Conservation (phyloP, 2,329 filamentous ascomycete species). For the Penicillium digitatum region DNA sequence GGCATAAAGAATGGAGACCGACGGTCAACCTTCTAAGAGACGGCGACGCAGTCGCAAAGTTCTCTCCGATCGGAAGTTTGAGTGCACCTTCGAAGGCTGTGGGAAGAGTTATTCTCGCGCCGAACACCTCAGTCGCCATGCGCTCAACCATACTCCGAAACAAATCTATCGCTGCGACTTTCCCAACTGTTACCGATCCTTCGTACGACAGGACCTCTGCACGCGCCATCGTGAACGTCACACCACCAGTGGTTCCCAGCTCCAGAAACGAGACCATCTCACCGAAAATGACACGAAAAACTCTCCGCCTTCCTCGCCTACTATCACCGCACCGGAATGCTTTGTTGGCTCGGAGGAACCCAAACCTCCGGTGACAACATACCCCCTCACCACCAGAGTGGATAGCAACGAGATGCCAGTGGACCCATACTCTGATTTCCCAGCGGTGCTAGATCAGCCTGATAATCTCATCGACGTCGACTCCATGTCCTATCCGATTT, state of each 20-base stretch:
- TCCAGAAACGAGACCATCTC: constrained; percentile 49
- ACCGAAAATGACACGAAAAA: constrained; percentile 21
- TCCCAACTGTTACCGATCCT: constrained; percentile 81
- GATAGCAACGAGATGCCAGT: constrained; percentile 17
- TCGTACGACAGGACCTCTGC: constrained; percentile 89
- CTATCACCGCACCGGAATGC: constrained; percentile 21
- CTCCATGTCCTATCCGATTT: constrained; percentile 65
- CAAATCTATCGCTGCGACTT: constrained; percentile 93
- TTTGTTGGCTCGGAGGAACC: constrained; percentile 13
- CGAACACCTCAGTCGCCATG: constrained; percentile 92
- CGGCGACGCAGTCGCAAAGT: constrained; percentile 46
- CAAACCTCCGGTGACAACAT: constrained; percentile 18
- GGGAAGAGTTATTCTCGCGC: constrained; percentile 95
- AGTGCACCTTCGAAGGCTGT: constrained; percentile 80
- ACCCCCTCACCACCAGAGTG: constrained; percentile 19
- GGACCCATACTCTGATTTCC: constrained; percentile 19
- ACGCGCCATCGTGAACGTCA: constrained; percentile 79
- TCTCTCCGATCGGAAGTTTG: constrained; percentile 56
- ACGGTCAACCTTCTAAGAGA: constrained; percentile 36
- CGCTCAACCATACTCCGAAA: constrained; percentile 74
- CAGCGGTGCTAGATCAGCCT: constrained; percentile 13
- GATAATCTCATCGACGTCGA: constrained; percentile 31
- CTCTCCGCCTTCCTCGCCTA: constrained; percentile 21
- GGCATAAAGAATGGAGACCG: constrained; percentile 12
- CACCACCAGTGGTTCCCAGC: constrained; percentile 57